Base-by-base conservation (phyloP, 176 grass and related monocot genomes). In the Alopecurus myosuroides region DNA sequence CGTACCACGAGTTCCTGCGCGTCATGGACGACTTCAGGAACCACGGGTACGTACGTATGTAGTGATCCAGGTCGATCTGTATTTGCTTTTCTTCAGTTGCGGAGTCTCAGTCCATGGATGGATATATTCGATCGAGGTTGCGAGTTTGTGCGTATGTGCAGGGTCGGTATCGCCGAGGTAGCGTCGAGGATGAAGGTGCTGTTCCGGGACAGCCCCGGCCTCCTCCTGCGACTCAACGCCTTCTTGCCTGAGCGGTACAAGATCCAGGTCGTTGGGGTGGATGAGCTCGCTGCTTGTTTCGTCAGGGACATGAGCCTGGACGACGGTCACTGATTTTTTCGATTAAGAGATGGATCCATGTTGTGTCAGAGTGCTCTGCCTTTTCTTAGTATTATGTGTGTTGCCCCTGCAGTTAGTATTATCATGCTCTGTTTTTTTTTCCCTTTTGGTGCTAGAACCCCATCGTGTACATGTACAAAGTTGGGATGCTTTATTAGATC, bases 201-300 rank as follows among this genome's bases (percentile, higher is more conserved):
- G 29, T 90, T 92, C 84, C 55, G 45, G 7, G 89, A 88, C 65
- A 81, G 9, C 39, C 81, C 83, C 2, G 88, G 88, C 11, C 72
- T 95, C 65, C 62, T 90, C 28, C 19, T 86, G 25, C 82, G 93
- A 0, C 92, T 95, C 77, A 95, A 90, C 57, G 37, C 44, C 52
- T 90, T 95, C 39, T 74, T 92, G 63, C 90, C 93, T 15, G 64
- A 44, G 30, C 69, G 86, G 9, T 52, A 90, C 82, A 58, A 51
- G 56, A 95, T 95, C 74, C 53, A 70, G 25, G 30, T 65, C 30
- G 19, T 58, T 29, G 84, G 76, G 7, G 9, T 70, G 3, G 84
- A 70, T 6, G 84, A 85, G 35, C 49, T 70, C 60, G 84, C 74
- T 7, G 48, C 75, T 5, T 70, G 4, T n/a, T 31, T 85, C 46